These are phyloP conservation scores for Ogataea methanolica DNA, from an alignment of 805 yeast species.

Conservation along the genomic window DNA sequence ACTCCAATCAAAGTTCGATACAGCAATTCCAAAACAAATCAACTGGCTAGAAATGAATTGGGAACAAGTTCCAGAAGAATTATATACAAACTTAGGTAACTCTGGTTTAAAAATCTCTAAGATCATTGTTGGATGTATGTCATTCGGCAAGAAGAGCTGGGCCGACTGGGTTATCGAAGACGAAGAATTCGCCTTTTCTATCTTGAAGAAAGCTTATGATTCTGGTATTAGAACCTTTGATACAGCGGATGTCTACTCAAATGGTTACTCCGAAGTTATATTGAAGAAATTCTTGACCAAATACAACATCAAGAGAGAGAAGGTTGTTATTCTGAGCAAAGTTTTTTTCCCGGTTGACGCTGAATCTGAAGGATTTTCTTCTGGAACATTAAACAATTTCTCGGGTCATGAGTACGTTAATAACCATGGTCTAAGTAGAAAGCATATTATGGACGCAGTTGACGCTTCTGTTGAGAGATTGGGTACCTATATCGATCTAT, in stretches of 20 bases:
- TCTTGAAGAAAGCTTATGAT: constrained; percentile 43
- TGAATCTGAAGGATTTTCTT: constrained; percentile 3
- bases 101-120: constrained; percentile 43
- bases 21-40: no score
- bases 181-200: constrained; percentile 38
- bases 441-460: constrained; percentile 12
- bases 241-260: constrained; percentile 45
- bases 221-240: constrained; percentile 44
- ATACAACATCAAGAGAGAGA: constrained; percentile 47
- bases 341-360: constrained; percentile 28
- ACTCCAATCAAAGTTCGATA: no score
- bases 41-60: no score
- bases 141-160: constrained; percentile 41
- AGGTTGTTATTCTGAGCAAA: constrained; percentile 52
- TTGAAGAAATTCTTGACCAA: constrained; percentile 48
- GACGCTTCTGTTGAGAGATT: constrained; percentile 37
- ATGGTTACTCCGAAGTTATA: constrained; percentile 42
- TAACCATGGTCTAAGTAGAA: constrained; percentile 7
- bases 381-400: constrained; percentile 40
- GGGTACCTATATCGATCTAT: constrained; percentile 47
- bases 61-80: constrained; percentile 10
- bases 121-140: constrained; percentile 50
- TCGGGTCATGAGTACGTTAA: constrained; percentile 23
- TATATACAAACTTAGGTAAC: constrained; percentile 30
- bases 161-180: constrained; percentile 42